A percentile compares a stretch with the other conserved stretches of the same genome.
Conservation (phyloP, 2,329 filamentous ascomycete species). For the Exophiala viscosa region DNA sequence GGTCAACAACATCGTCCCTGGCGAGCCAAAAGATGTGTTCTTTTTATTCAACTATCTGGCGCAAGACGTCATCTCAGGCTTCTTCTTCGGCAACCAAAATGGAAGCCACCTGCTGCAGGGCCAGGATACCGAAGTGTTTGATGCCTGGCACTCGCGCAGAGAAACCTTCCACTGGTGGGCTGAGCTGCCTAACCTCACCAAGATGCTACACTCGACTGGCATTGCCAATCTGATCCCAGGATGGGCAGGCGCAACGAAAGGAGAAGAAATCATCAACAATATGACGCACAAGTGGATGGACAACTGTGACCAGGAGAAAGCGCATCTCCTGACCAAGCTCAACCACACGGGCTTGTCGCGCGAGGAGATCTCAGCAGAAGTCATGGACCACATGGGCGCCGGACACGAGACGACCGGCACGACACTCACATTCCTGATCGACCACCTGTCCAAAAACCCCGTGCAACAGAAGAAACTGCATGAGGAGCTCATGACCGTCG, state of each 20-base stretch:
- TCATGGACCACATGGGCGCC: slow-evolving; percentile 66
- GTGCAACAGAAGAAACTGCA: slow-evolving; percentile 30
- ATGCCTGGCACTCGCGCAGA: slow-evolving; percentile 12
- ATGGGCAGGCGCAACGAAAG: slow-evolving; percentile 4
- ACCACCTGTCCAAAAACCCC: slow-evolving; percentile 33
- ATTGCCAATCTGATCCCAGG: slow-evolving; percentile 7
- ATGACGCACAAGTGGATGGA: slow-evolving; percentile 12
- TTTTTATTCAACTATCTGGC: slow-evolving; percentile 11
- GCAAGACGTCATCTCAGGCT: slow-evolving; percentile 11
- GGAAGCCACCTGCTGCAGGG: slow-evolving; percentile 12
- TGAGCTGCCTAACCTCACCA: slow-evolving; percentile 7
- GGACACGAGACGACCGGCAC: slow-evolving; percentile 73
- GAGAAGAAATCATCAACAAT: slow-evolving; percentile 8
- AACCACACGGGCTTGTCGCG: slow-evolving; percentile 6
- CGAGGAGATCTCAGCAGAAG: slow-evolving; percentile 10
- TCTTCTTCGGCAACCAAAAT: slow-evolving; percentile 11
- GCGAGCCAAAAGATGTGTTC: slow-evolving; percentile 4
- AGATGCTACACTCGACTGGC: slow-evolving; percentile 6
- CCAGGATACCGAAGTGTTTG: slow-evolving; percentile 8
- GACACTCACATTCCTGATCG: slow-evolving; percentile 39
- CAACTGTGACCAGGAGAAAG: slow-evolving; percentile 7
- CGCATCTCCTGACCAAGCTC: slow-evolving; percentile 9
- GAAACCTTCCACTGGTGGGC: slow-evolving; percentile 9
- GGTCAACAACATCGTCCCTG: slow-evolving; percentile 6
- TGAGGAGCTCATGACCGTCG: slow-evolving; percentile 26